Base-by-base conservation (phyloP, 305 asterid species). In the Striga hermonthica region DNA sequence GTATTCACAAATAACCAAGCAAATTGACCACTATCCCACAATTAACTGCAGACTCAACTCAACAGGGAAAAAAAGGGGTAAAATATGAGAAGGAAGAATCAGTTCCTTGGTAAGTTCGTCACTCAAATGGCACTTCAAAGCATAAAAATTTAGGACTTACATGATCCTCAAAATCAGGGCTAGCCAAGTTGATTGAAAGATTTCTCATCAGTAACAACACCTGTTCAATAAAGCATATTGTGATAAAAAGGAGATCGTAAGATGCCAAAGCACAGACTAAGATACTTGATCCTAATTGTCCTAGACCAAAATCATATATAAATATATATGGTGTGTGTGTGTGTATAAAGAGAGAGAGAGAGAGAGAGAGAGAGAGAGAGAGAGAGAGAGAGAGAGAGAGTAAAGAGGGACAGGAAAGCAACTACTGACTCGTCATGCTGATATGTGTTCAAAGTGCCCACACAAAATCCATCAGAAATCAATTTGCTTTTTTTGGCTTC, bases 151-250 rank as follows among this genome's bases (percentile, higher is more conserved):
- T 63, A 56, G 67, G 62, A 76, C 97, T 88, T 84, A 90, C 96
- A 74, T 91, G 91, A 79, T 84, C 85, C 83, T 88, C 96, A 58
- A 88, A 86, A 75, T 82, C 87, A 40, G 86, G 88, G 75, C 86
- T 91, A 31, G 85, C 76, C 85, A 91, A 78, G 81, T 91, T 91
- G 88, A 84, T 78, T 35, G 97, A 75, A 70, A 91, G 90, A 69
- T 88, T 91, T 72, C 96, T 86, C 91, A 91, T 91, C 81, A 91
- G 72, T 82, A 91, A 74, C 53, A 83, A 72, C 61, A 85, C 93
- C 96, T 91, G 89, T 63, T 62, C 52, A 60, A 65, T 49, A 55
- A 31, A 12, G 35, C 52, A 55, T 14, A 41, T 43, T 28, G 44
- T n/a, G n/a, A n/a, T n/a, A n/a, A 8, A 12, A 52, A 69, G 9